These are phyloP conservation scores for Pyricularia grisea DNA, from an alignment of 2,329 filamentous ascomycete genomes.

Conservation along the genomic window DNA sequence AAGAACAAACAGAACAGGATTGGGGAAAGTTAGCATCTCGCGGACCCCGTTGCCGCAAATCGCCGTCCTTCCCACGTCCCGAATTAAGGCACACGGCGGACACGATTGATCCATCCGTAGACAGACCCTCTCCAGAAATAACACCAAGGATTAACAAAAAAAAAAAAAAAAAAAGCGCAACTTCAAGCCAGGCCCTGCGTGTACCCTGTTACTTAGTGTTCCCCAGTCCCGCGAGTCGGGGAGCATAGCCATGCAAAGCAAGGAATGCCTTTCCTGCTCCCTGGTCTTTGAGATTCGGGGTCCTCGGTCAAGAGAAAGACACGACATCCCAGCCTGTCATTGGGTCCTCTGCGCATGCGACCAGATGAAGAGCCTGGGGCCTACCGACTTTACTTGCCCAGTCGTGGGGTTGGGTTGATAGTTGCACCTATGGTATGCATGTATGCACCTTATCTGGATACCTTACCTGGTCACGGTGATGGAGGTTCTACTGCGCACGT, in stretches of 20 bases:
- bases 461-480: not conserved
- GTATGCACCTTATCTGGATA: not conserved
- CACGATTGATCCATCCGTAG: not conserved
- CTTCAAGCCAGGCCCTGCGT: not conserved
- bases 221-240: not conserved
- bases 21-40: not conserved
- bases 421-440: not conserved
- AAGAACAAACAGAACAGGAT: not conserved
- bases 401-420: not conserved
- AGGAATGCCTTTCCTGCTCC: not conserved
- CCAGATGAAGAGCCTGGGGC: not conserved
- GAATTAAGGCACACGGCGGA: not conserved
- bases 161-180: not conserved
- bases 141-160: not conserved
- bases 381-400: not conserved
- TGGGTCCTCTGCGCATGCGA: not conserved
- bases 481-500: not conserved
- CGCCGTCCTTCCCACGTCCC: not conserved
- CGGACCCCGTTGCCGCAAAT: not conserved
- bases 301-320: not conserved
- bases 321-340: not conserved
- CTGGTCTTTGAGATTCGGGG: not conserved
- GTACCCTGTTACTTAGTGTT: not conserved
- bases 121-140: not conserved
- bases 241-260: not conserved